These are phyloP conservation scores for Cadophora sp. DNA, from an alignment of 2,329 filamentous ascomycete species.

Conservation along the genomic window DNA sequence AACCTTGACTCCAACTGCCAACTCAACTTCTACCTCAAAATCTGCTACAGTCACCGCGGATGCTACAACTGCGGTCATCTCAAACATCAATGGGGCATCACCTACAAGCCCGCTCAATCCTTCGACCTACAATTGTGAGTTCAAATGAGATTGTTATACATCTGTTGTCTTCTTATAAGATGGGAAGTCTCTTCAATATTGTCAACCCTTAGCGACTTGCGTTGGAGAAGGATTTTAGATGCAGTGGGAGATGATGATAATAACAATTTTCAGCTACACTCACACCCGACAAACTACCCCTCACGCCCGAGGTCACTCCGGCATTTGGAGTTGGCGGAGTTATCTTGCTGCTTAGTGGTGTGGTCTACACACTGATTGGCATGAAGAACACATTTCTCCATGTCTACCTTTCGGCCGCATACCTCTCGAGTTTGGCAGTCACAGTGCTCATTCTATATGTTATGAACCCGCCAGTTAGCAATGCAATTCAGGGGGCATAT, in stretches of 20 bases:
- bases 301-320: conserved; percentile 78
- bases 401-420: conserved; percentile 80
- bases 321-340: conserved; percentile 81
- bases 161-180: not conserved
- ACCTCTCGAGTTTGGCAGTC: conserved; percentile 74
- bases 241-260: not conserved
- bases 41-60: conserved; percentile 19
- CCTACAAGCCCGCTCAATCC: conserved; percentile 28
- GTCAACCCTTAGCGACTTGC: not conserved
- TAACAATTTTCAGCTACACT: conserved; percentile 39
- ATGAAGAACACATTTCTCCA: conserved; percentile 84
- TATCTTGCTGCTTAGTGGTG: conserved; percentile 76
- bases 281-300: conserved; percentile 64
- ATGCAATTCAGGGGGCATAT: conserved; percentile 84
- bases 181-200: not conserved
- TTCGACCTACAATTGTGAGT: conserved; percentile 38
- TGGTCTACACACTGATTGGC: conserved; percentile 75
- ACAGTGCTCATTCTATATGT: conserved; percentile 88
- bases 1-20: conserved; percentile 21
- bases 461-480: conserved; percentile 77
- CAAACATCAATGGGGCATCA: conserved; percentile 32
- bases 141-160: not conserved
- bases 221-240: not conserved
- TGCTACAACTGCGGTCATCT: conserved; percentile 25
- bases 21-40: conserved; percentile 25